A percentile compares a stretch with the other conserved stretches of the same genome.
Conservation (phyloP, 805 yeast genomes). For the Metschnikowia similis region DNA sequence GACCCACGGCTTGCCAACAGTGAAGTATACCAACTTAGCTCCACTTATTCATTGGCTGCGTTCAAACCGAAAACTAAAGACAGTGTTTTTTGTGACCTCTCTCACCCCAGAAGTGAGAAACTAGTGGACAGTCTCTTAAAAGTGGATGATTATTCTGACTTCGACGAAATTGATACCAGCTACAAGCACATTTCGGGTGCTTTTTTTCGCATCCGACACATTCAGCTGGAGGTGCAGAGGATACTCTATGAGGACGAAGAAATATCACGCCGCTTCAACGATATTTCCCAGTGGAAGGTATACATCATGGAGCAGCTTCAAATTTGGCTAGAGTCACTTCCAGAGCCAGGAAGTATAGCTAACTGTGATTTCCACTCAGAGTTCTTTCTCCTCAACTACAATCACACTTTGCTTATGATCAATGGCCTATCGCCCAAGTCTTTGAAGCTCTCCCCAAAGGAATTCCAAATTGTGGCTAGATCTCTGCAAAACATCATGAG, state of each 20-base stretch:
- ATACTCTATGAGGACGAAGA: constrained; percentile 68
- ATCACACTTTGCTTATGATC: constrained; percentile 66
- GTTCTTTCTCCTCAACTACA: constrained; percentile 70
- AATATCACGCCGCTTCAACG: constrained; percentile 57
- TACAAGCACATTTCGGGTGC: constrained; percentile 66
- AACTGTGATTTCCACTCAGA: constrained; percentile 71
- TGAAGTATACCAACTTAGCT: not conserved
- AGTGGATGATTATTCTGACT: constrained; percentile 25
- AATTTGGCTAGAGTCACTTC: constrained; percentile 50
- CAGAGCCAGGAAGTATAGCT: constrained; percentile 38
- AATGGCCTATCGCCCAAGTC: constrained; percentile 77
- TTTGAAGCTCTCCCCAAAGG: constrained; percentile 48
- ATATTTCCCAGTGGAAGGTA: constrained; percentile 59
- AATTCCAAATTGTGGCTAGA: constrained; percentile 53
- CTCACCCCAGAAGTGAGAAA: not conserved
- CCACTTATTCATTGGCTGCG: not conserved
- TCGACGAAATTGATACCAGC: constrained; percentile 41
- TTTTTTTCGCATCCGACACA: constrained; percentile 63
- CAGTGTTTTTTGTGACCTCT: not conserved
- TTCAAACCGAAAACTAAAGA: not conserved
- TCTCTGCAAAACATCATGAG: constrained; percentile 65
- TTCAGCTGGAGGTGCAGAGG: constrained; percentile 75
- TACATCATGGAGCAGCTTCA: constrained; percentile 50
- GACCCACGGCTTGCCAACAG: constrained; percentile 6
- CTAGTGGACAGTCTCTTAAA: not conserved